These are phyloP conservation scores for Calonectria leucothoes DNA, from an alignment of 2,329 filamentous ascomycete species.

Conservation along the genomic window DNA sequence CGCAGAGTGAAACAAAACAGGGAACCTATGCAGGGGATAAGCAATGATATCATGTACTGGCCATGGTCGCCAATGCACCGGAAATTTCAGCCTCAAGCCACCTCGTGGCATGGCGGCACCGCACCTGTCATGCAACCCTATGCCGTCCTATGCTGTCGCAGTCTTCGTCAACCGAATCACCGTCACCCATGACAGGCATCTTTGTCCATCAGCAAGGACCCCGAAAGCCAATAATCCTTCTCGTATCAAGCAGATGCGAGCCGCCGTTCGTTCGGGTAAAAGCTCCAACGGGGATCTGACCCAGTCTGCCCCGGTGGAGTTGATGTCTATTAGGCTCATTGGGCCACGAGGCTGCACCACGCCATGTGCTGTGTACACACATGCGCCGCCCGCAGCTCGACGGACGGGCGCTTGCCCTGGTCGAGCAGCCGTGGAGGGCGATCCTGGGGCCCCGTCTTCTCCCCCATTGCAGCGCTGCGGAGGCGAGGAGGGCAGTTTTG, in stretches of 20 bases:
- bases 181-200: background rate
- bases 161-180: background rate
- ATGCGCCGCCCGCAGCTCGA: background rate
- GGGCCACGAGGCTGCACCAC: conserved; percentile 13
- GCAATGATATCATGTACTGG: conserved; percentile 34
- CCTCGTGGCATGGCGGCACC: conserved; percentile 14
- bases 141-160: too few species aligned
- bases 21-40: conserved; percentile 15
- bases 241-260: background rate
- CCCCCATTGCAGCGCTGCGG: conserved; percentile 19
- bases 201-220: background rate
- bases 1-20: conserved; percentile 19
- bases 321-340: background rate
- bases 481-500: conserved; percentile 12
- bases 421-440: conserved; percentile 20
- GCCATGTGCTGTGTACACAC: conserved; percentile 26
- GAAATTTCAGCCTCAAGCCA: conserved; percentile 21
- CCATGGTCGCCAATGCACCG: conserved; percentile 11
- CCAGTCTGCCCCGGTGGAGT: background rate
- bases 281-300: conserved; percentile 6
- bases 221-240: background rate
- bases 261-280: background rate
- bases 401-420: conserved; percentile 17
- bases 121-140: background rate
- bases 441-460: conserved; percentile 38